Base-by-base conservation (phyloP, 352 stramenopile genomes). In the Saprolegnia diclina region DNA sequence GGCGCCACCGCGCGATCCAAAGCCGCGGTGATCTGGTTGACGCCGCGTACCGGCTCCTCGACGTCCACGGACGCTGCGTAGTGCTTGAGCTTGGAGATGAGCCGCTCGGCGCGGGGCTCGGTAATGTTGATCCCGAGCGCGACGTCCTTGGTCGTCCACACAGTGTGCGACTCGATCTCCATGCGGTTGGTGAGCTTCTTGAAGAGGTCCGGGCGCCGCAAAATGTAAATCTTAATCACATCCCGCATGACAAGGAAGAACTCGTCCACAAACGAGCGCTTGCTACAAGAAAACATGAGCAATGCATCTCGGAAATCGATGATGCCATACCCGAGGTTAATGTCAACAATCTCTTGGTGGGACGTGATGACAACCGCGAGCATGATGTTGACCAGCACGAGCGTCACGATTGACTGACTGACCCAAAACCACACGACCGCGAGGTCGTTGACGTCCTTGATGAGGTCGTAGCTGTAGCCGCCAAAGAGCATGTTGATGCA, bases 401-500 rank as follows among this genome's bases (percentile, higher is more conserved):
- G 79, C 26, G 73, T 81, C 44, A 88, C 77, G 5, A 88, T 72
- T 29, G 84, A 69, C 78, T 87, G 85, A 71, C 84, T 86, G 9
- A 62, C 57, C 81, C 81, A 87, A 65, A 88, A 89, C 76, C 83
- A 89, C 13, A 89, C 50, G 72, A 85, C 78, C 9, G 74, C 77
- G 7, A 83, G 68, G 0, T 76, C 79, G 55, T 83, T 74, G 14
- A 84, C 63, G 59, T 81, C 66, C 26, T 82, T 76, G 48, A 87
- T 85, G 1, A 67, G 76, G 10, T 45, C 40, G 59, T 83, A 86
- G 72, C 87, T 79, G 44, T 87, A 89, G 56, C 77, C 82, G 0
- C 79, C 81, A 55, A 89, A 88, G 19, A 89, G 77, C 78, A 89
- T 89, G 55, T 87, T 85, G 32, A 89, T 77, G 40, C 80, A 87